phyloP scores from a whole-genome alignment of 1,284 basidiomycete genomes.

The Cryptococcus depauperatus region DNA sequence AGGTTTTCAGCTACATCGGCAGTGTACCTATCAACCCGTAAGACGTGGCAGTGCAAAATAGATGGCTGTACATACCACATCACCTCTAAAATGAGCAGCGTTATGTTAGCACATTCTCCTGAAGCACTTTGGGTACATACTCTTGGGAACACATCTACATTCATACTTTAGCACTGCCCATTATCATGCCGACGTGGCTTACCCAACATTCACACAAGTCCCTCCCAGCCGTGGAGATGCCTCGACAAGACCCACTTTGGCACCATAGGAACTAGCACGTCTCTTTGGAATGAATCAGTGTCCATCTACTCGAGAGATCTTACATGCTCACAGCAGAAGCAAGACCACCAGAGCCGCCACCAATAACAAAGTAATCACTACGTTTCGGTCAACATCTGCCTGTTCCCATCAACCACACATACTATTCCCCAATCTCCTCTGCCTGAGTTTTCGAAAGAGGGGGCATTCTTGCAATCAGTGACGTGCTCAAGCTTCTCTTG shows the following conservation, averaged over 20 bases:
- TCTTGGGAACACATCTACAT: constrained; percentile 75
- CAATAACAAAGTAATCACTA: constrained; percentile 43
- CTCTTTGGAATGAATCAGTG: constrained; percentile 50
- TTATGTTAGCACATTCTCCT: not conserved
- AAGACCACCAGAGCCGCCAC: constrained; percentile 45
- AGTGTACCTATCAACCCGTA: constrained; percentile 53
- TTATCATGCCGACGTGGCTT: constrained; percentile 28
- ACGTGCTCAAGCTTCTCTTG: constrained; percentile 20
- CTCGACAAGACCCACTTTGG: constrained; percentile 88
- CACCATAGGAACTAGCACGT: constrained; percentile 85
- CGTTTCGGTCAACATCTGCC: constrained; percentile 2
- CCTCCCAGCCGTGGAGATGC: constrained; percentile 70
- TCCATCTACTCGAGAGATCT: not conserved
- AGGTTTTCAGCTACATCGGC: constrained; percentile 85
- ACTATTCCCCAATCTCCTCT: constrained; percentile 38
- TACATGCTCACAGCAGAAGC: constrained; percentile 38
- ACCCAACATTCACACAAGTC: constrained; percentile 75
- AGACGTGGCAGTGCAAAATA: not conserved
- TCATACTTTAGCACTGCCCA: constrained; percentile 2
- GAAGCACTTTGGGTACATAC: too few species aligned
- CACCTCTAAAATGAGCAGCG: constrained; percentile 52
- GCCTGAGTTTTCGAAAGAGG: constrained; percentile 37
- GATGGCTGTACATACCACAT: constrained; percentile 63
- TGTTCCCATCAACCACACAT: constrained; percentile 11
- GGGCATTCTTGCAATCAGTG: constrained; percentile 33